Percentiles rank a stretch among this genome's conserved stretches.
These are phyloP conservation scores for Leptomonas pyrrhocoris DNA, from an alignment of 208 protist genomes.

Conservation along the genomic window DNA sequence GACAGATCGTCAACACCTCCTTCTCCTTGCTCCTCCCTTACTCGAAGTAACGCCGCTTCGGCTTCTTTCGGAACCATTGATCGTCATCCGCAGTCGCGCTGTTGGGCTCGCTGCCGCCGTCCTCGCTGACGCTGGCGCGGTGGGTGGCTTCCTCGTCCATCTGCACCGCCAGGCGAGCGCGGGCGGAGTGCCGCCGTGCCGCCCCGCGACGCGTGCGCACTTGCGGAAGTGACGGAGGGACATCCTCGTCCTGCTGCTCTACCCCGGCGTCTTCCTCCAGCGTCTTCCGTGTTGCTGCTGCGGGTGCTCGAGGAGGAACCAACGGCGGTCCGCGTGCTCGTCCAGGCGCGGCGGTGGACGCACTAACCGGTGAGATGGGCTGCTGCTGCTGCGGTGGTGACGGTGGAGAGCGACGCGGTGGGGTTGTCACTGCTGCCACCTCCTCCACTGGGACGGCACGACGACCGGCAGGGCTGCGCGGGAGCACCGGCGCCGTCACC, in stretches of 20 bases:
- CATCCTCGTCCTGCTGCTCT: conserved; percentile 6
- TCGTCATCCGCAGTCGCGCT: conserved; percentile 5
- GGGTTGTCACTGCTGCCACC: conserved; percentile 5
- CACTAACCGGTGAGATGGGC: not conserved
- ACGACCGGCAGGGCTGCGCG: conserved; percentile 10
- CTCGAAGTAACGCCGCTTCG: conserved; percentile 49
- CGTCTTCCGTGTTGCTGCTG: too few relatives aligned
- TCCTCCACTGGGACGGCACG: conserved; percentile 26
- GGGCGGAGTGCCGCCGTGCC: conserved; percentile 16
- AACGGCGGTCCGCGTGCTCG: not conserved
- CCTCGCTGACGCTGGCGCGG: not conserved
- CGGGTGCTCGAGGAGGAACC: not conserved
- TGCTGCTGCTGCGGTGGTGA: conserved; percentile 5
- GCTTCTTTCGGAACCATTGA: conserved; percentile 46
- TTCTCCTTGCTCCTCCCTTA: conserved; percentile 5
- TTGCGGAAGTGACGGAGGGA: conserved; percentile 5
- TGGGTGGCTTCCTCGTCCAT: conserved; percentile 6
- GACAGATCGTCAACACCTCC: not conserved
- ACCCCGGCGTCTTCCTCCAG: conserved; percentile 4
- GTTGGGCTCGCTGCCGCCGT: not conserved
- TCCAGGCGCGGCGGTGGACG: not conserved
- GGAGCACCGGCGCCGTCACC: conserved; percentile 4
- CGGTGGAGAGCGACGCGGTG: not conserved
- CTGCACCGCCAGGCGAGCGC: not conserved
- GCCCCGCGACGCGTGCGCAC: conserved; percentile 27